Evolutionary conservation across 176 grass and related monocot species (phyloP), one percentile per base, ranked within the genome.

Genomic region (Poa pratensis): DNA sequence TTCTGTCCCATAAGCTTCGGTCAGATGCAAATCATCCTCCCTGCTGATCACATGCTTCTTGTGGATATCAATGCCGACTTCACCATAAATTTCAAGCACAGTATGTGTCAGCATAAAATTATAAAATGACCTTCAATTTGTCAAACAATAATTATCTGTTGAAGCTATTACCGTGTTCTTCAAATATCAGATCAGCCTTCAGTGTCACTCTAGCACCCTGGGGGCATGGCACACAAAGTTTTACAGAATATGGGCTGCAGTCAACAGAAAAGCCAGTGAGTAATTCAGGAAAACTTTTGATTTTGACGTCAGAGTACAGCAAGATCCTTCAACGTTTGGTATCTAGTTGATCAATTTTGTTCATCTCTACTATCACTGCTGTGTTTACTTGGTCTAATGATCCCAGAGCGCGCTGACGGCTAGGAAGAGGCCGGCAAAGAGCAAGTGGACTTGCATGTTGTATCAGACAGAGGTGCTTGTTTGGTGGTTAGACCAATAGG

Each of bases 21-120:
- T 79, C 78, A 79, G 68, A 24, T 71, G 84, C 14, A 68, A 85
- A 89, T 79, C 67, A 53, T 73, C 73, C 82, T 88, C 85, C 67
- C 88, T 88, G 82, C 72, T 93, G 52, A 95, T 50, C 68, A 90
- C 83, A 89, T 93, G 87, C 83, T 93, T 95, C 86, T 87, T 84
- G 65, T 93, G 93, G 43, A 89, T 86, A 89, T 98, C 95, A 79
- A 98, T 86, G 74, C 95, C 93, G 66, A 93, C 95, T 98, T 86
- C 84, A 84, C 59, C 69, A 87, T 79, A 75, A 83, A 57, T 28
- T 66, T 72, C n/a, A 87, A 78, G 57, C 22, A 75, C 45, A 73
- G 53, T 81, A 30, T 16, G 63, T 79, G 76, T 87, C 42, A 90
- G 80, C 62, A 77, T 37, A 82, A 19, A 80, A 23, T 64, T n/a